Evolutionary conservation across 2,329 filamentous ascomycete species (phyloP), one percentile per base, ranked within the genome.

Genomic region (Pseudogymnoascus sp.): DNA sequence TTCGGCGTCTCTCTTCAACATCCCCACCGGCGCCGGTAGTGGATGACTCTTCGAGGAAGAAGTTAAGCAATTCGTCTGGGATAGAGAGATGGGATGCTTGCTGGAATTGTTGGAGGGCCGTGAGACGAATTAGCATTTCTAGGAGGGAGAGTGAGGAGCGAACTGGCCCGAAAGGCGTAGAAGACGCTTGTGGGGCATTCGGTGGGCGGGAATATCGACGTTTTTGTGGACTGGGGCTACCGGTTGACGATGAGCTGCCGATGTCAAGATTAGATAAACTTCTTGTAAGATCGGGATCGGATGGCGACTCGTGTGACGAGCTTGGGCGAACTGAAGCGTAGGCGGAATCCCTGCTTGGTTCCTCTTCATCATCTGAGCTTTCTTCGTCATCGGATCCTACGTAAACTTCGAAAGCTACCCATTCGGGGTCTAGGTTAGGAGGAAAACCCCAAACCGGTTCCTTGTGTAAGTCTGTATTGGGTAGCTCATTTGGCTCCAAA

Each of bases 351-450:
- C 66, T 64, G 28, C 66, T 65, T 8, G 63, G 63, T 56, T 68
- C 61, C 35, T 53, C 62, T 53, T 60, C 72, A 8, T 60, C 59
- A 31, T 38, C 67, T 14, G 74, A 64, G 21, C 71, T 69, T 5
- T 70, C 65, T 21, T 78, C 79, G 44, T 79, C 71, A 40, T 86
- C 84, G 0, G 81, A 80, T 73, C 90, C 87, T 8, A 80, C 81
- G 71, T 86, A 89, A 7, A 91, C 85, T 73, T 90, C 87, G 56
- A 91, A 84, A 0, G 88, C 88, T 66, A 90, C 81, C 88, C 88
- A 91, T 74, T 90, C 88, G 1, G 85, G 83, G 67, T 91, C 88
- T 0, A 90, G 78, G 60, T 87, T 83, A 3, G 80, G 78, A n/a
- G 87, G 86, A 2, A 90, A 77, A 18, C 80, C 77, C 84, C 71